These are phyloP conservation scores for Xylariales sp. DNA, from an alignment of 2,329 filamentous ascomycete genomes.

Conservation along the genomic window DNA sequence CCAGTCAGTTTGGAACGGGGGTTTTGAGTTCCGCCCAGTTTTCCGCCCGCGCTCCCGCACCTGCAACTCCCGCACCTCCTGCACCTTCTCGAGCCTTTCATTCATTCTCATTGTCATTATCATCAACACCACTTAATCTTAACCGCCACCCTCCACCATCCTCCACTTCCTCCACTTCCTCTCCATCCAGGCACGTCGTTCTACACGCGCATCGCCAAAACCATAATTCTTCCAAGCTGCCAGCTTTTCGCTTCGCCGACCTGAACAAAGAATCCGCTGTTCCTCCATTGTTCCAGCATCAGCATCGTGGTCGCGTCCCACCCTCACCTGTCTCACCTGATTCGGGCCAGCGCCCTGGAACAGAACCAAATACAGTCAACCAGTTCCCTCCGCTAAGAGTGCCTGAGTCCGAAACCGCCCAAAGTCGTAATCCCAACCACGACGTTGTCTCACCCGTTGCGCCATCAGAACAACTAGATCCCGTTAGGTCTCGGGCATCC, in stretches of 20 bases:
- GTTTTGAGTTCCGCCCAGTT: slow-evolving; percentile 17
- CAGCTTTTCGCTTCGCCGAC: slow-evolving; percentile 66
- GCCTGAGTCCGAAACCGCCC: slow-evolving; percentile 37
- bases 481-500: slow-evolving; percentile 52
- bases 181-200: slow-evolving; percentile 33
- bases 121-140: slow-evolving; percentile 21
- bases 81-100: slow-evolving; percentile 20
- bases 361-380: slow-evolving; percentile 42
- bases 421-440: slow-evolving; percentile 24
- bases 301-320: slow-evolving; percentile 49
- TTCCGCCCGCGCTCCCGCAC: slow-evolving; percentile 7
- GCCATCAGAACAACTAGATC: slow-evolving; percentile 45
- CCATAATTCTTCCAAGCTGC: slow-evolving; percentile 67
- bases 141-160: slow-evolving; percentile 13
- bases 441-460: slow-evolving; percentile 45
- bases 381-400: slow-evolving; percentile 42
- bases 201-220: slow-evolving; percentile 63
- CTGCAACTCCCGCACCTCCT: too few species aligned
- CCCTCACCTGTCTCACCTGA: slow-evolving; percentile 56
- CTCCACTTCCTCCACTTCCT: slow-evolving; percentile 15
- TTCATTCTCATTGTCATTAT: slow-evolving; percentile 15
- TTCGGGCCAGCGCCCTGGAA: slow-evolving; percentile 47
- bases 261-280: slow-evolving; percentile 53
- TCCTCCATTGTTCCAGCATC: slow-evolving; percentile 51
- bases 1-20: slow-evolving; percentile 22